Base-by-base conservation (phyloP, 2,329 filamentous ascomycete genomes). In the Botryotinia narcissicola region DNA sequence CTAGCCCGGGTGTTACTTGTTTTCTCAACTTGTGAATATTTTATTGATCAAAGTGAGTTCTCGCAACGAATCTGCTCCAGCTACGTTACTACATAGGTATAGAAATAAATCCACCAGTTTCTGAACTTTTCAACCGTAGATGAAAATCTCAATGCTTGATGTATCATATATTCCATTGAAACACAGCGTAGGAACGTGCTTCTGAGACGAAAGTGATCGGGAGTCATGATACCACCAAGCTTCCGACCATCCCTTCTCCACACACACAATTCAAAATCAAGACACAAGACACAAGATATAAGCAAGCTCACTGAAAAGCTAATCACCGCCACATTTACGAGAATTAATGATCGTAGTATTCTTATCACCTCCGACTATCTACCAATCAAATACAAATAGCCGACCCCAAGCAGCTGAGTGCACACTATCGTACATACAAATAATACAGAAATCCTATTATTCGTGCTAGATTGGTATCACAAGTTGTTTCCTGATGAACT, bases 361-460 rank as follows among this genome's bases (percentile, higher is more conserved):
- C 25, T 25, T 10, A n/a, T 29, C 46, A 12, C 16, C 35, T 20
- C 25, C 9, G 3, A 40, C 37, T 40, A 40, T 2, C 48, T n/a
- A 42, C 25, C 4, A 42, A 54, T 18, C 25, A 68, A 37, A 42
- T 32, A 68, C 29, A 68, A 68, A 68, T 29, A 68, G 64, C 25
- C n/a, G 35, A n/a, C 18, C 64, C 18, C 9, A 40, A 68, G 48
- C 40, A 54, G 48, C 64, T 42, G 64, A 40, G 14, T 3, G 42
- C 46, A 54, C 25, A 54, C 44, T 68, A 68, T 68, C 64, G 18
- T 54, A 68, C 48, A 57, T 57, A 57, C 66, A 57, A 16, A 32
- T 35, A 25, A 37, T 3, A 68, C 46, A 54, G 2, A 18, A 37
- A n/a, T 42, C 25, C 16, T 12, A n/a, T 37, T 48, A 68, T 42